These are phyloP conservation scores for Talaromyces sp. DNA, from an alignment of 2,329 filamentous ascomycete genomes.

Conservation along the genomic window DNA sequence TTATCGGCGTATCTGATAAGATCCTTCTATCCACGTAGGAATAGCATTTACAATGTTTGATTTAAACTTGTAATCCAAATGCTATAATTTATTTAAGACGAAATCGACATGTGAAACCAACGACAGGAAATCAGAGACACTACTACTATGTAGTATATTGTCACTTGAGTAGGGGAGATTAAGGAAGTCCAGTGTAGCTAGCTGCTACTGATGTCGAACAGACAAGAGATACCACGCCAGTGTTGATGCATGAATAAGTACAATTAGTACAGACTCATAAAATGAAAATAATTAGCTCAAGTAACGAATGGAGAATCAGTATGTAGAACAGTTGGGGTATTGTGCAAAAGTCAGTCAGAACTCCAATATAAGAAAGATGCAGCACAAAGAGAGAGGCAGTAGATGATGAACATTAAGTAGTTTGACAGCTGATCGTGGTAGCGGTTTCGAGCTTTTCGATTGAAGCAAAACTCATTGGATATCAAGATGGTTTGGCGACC, in stretches of 20 bases:
- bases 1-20: constrained; percentile 11
- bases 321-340: constrained; percentile 17
- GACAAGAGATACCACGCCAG: neutral
- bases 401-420: neutral
- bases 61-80: too few relatives aligned
- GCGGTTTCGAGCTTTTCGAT: too few relatives aligned
- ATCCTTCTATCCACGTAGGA: neutral
- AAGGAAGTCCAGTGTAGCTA: neutral
- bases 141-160: neutral
- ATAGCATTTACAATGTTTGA: too few relatives aligned
- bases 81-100: too few relatives aligned
- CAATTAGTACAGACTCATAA: neutral
- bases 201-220: neutral
- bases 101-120: too few relatives aligned
- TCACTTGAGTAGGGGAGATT: neutral
- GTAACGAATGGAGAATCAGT: neutral
- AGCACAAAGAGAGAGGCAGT: neutral
- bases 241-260: constrained; percentile 6
- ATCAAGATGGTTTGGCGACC: constrained; percentile 31
- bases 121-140: neutral
- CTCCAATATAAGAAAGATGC: constrained; percentile 8
- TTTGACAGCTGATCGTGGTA: neutral
- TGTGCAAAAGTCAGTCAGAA: constrained; percentile 14
- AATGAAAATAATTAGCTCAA: neutral
- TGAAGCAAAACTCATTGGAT: neutral